Evolutionary conservation across 768 basidiomycete species (phyloP).

Genomic region (Leucocoprinus sp.): DNA sequence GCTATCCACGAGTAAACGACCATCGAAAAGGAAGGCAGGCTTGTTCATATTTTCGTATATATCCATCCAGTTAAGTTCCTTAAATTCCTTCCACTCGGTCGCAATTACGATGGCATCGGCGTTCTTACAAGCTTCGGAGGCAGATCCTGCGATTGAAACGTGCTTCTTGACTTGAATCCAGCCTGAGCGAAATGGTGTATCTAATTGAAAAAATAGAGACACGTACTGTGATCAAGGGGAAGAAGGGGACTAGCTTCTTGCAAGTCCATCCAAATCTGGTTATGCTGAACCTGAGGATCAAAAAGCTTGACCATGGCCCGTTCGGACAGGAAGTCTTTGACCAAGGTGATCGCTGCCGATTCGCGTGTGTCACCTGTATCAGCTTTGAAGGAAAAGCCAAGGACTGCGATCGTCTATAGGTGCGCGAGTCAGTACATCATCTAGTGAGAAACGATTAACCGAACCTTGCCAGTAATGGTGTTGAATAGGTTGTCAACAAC

Average conservation of each 20-base stretch:
- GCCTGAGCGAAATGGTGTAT: constrained; percentile 3
- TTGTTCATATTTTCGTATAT: constrained; percentile 90
- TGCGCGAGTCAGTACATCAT: constrained; percentile 2
- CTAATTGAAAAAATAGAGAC: constrained; percentile 6
- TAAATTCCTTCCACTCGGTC: constrained; percentile 98
- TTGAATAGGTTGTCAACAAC: constrained; percentile 98
- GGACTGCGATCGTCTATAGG: constrained; percentile 77
- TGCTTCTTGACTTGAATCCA: constrained; percentile 80
- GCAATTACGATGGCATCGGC: constrained; percentile 93
- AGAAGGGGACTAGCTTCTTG: constrained; percentile 57
- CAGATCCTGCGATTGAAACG: constrained; percentile 68
- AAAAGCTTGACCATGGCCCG: constrained; percentile 82
- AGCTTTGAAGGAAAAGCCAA: constrained; percentile 99
- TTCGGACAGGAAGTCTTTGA: constrained; percentile 90
- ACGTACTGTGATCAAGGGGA: constrained; percentile 61
- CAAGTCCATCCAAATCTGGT: constrained; percentile 84
- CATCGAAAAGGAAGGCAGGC: constrained; percentile 98
- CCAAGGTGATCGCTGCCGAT: constrained; percentile 89
- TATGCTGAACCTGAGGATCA: constrained; percentile 80
- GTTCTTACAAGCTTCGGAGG: constrained; percentile 80
- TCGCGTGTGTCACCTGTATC: constrained; percentile 99
- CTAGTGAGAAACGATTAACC: constrained; percentile 13
- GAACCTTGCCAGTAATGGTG: constrained; percentile 90
- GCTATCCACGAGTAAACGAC: constrained; percentile 79
- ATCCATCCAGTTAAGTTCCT: constrained; percentile 79